Evolutionary conservation across 768 basidiomycete species (phyloP), one percentile per base, ranked within the genome.

Genomic region (Krasilnikovozyma curviuscula): DNA sequence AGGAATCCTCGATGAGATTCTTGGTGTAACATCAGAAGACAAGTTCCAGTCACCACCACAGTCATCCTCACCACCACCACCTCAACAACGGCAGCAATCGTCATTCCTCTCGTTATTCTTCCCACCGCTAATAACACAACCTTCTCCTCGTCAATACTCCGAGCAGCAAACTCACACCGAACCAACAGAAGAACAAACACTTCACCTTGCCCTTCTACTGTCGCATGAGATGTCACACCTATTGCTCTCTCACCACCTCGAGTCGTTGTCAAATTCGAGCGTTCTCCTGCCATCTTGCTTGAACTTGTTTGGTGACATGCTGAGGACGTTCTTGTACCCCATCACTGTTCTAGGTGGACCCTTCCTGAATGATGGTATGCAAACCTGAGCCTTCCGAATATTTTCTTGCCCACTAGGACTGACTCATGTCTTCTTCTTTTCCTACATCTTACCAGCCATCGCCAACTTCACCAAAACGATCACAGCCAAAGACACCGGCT

Each of bases 151-250:
- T 23, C 46, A 40, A 4, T 35, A 3, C 23, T 16, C 16, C 32
- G 24, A 35, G 27, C 18, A 34, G 12, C 33, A 34, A 34, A 18
- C 74, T 73, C 2, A 64, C 65, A 44, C 56, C 12, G 58, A 61
- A 24, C 83, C 84, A 2, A 82, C 82, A 0, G 67, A 73, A 37
- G 77, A 84, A 49, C 88, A 95, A 64, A 89, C 84, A 1, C 67
- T 81, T 3, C 79, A 86, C 45, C 74, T 98, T 3, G 88, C 93
- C 1, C 78, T 84, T 48, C 73, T 98, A 1, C 72, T 98, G 4
- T 78, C 88, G 1, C 93, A 98, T 61, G 93, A 98, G 63, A 73
- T 97, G 47, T 74, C 88, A 0, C 93, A 98, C 67, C 70, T 98
- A 24, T 66, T 95, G 33, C 71, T 93, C 1, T 79, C 82, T 0